These are phyloP conservation scores for Angomonas ambiguus DNA, from an alignment of 208 protist genomes.

Conservation along the genomic window DNA sequence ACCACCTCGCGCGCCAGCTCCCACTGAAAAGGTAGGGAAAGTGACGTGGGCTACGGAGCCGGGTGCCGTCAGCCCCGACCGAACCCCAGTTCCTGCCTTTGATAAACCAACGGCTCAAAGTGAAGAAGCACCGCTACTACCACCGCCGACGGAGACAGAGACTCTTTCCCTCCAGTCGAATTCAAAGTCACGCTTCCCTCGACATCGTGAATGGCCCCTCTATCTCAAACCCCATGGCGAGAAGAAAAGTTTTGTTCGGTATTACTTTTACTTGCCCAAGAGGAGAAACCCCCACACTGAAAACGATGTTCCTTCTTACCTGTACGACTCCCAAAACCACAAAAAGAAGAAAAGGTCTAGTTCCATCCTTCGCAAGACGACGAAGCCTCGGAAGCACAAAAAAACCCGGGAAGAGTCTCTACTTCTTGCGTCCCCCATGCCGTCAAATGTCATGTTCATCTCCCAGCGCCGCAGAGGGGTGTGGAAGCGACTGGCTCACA, in stretches of 20 bases:
- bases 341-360: not conserved
- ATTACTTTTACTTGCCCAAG: conserved; percentile 5
- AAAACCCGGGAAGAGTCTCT: not conserved
- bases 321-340: not conserved
- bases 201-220: not conserved
- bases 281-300: not conserved
- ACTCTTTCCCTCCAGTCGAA: not conserved
- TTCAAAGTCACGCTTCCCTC: not conserved
- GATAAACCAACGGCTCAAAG: not conserved
- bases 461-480: conserved; percentile 9
- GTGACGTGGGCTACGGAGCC: not conserved
- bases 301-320: not conserved
- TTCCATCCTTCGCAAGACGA: not conserved
- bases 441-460: conserved; percentile 10
- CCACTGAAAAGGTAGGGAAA: not conserved
- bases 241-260: conserved; percentile 2
- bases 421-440: conserved; percentile 4
- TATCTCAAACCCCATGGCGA: conserved; percentile 1
- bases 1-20: not conserved
- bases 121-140: not conserved
- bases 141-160: not conserved
- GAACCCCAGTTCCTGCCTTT: not conserved
- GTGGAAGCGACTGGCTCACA: conserved; percentile 5
- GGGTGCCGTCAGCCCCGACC: not conserved
- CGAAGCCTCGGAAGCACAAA: not conserved